Base-by-base conservation (phyloP, 1,139 yeast genomes). In the Candida pseudoviswanathii region DNA sequence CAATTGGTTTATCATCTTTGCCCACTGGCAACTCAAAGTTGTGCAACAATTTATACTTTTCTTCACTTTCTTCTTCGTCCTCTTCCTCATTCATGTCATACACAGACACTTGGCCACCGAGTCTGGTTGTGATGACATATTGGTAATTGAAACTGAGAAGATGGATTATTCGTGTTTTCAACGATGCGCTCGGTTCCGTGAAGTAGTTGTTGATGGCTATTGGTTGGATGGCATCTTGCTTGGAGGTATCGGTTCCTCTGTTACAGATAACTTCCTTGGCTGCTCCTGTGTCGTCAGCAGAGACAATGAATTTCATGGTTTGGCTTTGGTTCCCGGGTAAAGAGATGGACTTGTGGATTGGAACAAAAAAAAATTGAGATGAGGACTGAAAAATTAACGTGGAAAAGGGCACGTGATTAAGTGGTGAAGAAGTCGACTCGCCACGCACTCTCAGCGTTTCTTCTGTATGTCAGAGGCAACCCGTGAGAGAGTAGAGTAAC, bases 211-310 rank as follows among this genome's bases (percentile, higher is more conserved):
- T 73, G 24, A 81, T 65, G 34, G 77, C 67, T 44, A 70, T 72
- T 2, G 88, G 86, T 54, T 81, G 85, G n/a, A 65, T 61, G 0
- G 81, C 84, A 46, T 76, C 79, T 59, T 82, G 80, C 47, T 75
- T 73, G 4, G 92, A 85, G 4, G 92, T 86, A 58, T 87, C 90
- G 0, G 89, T 84, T 0, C 90, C 90, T 50, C 75, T 70, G 34
- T 68, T 61, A 56, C 86, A 85, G 4, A 73, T 60, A 9, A 85
- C 70, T 60, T 84, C 88, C 62, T 82, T 82, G 41, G 81, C 61
- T 5, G 76, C 67, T 2, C 86, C 86, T 0, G 79, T 75, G 56
- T 82, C 86, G 54, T 81, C 84, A 3, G 84, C 74, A 21, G 85
- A 69, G 1, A 71, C 82, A 48, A 82, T 57, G 36, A 82, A 59